A percentile compares a stretch with the other conserved stretches of the same genome.
These are phyloP conservation scores for Xylariaceae sp. DNA, from an alignment of 2,329 filamentous ascomycete genomes.

Conservation along the genomic window DNA sequence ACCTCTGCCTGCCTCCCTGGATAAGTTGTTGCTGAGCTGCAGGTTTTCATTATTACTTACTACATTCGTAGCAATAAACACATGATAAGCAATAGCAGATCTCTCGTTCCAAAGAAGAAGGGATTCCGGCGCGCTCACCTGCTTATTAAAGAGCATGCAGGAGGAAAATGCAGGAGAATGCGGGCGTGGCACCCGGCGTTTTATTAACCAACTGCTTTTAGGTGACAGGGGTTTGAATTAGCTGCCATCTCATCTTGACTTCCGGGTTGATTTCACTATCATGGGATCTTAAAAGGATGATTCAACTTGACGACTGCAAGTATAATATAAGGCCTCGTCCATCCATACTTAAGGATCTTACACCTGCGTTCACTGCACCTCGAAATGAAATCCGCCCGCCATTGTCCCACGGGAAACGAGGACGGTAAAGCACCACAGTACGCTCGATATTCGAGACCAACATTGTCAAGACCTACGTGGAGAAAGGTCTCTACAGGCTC, in stretches of 20 bases:
- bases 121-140: constrained; percentile 1
- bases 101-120: neutral
- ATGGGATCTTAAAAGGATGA: neutral
- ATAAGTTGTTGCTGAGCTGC: neutral
- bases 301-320: neutral
- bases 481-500: neutral
- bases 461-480: neutral
- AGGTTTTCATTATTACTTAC: neutral
- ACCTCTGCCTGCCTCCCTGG: neutral
- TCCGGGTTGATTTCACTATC: neutral
- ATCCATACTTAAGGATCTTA: neutral
- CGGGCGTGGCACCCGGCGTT: constrained; percentile 24
- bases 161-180: too few relatives aligned
- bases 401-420: neutral
- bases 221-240: constrained; percentile 27
- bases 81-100: neutral
- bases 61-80: neutral
- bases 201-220: constrained; percentile 13
- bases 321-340: neutral
- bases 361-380: neutral
- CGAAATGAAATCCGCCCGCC: neutral
- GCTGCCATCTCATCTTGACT: constrained; percentile 16
- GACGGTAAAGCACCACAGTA: neutral
- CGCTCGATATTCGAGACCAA: neutral
- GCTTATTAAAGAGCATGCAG: constrained; percentile 27